phyloP scores from a whole-genome alignment of 2,329 filamentous ascomycete species.

The Daldinia sp. region DNA sequence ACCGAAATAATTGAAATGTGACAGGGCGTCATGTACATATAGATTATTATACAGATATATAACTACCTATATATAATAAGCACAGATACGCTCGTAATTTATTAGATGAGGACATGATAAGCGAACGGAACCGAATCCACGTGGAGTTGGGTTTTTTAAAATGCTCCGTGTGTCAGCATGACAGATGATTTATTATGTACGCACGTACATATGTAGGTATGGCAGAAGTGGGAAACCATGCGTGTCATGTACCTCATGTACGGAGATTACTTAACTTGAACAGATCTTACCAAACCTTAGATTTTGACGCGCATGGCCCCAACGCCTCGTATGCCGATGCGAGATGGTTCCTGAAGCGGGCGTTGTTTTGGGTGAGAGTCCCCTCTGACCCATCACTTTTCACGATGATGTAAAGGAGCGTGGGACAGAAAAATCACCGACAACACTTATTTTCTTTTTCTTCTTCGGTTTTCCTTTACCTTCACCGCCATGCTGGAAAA shows the following conservation, averaged over 20 bases:
- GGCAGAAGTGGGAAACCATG: neutral
- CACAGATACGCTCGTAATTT: conserved; percentile 14
- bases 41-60: neutral
- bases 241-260: neutral
- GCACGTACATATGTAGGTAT: conserved; percentile 13
- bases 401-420: conserved; percentile 27
- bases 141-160: conserved; percentile 30
- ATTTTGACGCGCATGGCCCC: conserved; percentile 32
- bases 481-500: conserved; percentile 27
- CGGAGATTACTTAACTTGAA: conserved; percentile 24
- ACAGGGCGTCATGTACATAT: conserved; percentile 17
- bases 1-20: conserved; percentile 3
- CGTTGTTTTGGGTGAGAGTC: conserved; percentile 17
- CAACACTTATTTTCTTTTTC: conserved; percentile 12
- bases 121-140: conserved; percentile 33
- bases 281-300: conserved; percentile 36
- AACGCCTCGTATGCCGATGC: conserved; percentile 38
- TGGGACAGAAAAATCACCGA: conserved; percentile 10
- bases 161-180: conserved; percentile 21
- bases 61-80: too few species aligned
- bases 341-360: conserved; percentile 38
- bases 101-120: conserved; percentile 12
- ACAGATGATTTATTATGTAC: conserved; percentile 28
- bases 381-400: conserved; percentile 33
- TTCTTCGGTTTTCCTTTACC: conserved; percentile 13